Evolutionary conservation across 73 alveolate genomes (phyloP).

Genomic region (Paramecium caudatum): DNA sequence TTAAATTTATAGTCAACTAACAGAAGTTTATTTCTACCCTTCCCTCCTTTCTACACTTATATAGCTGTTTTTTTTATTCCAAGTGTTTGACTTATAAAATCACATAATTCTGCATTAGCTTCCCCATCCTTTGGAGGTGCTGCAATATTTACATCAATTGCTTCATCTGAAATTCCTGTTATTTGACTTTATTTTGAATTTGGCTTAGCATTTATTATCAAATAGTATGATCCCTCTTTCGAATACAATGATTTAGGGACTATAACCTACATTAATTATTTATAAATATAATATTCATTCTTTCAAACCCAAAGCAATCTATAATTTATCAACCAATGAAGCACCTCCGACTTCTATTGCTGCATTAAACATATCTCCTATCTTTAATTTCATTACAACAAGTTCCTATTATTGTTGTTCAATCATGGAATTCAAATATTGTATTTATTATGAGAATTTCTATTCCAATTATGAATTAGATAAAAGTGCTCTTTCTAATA

Average conservation of each 20-base stretch:
- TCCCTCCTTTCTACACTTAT: constrained; percentile 69
- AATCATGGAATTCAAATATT: not conserved
- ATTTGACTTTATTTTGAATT: not conserved
- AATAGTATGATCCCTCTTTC: not conserved
- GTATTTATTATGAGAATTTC: not conserved
- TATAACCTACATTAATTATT: too few species aligned
- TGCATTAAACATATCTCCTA: not conserved
- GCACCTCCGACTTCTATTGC: not conserved
- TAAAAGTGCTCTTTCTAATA: constrained; percentile 12
- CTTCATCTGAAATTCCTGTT: constrained; percentile 61
- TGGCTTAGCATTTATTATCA: not conserved
- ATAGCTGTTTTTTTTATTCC: constrained; percentile 78
- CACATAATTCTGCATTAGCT: constrained; percentile 79
- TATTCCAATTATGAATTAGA: not conserved
- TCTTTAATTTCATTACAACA: not conserved
- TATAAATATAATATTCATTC: constrained; percentile 6
- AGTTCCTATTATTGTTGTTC: not conserved
- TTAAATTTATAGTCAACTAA: constrained; percentile 26
- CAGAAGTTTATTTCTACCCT: constrained; percentile 66
- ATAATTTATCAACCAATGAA: not conserved
- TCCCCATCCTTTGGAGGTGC: constrained; percentile 85
- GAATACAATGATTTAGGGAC: too few species aligned
- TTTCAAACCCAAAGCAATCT: not conserved
- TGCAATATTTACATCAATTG: constrained; percentile 76
- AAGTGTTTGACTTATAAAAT: constrained; percentile 49